Evolutionary conservation across 1,284 basidiomycete species (phyloP).

Genomic region (Mrakiaceae sp.): DNA sequence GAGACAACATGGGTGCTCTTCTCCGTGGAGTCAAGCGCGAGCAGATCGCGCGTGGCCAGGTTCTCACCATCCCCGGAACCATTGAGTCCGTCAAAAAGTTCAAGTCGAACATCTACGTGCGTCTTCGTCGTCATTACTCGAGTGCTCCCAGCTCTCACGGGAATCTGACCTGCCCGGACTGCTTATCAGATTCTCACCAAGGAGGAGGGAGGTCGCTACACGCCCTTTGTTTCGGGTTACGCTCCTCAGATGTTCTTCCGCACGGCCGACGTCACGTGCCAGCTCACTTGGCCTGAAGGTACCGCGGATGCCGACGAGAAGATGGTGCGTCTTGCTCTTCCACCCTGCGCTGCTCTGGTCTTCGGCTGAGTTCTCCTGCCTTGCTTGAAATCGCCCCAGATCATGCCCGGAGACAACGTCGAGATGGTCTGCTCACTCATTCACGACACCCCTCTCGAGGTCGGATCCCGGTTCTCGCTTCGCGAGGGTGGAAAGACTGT

Average conservation of each 20-base stretch:
- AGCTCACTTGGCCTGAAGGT: slow-evolving; percentile 76
- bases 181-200: slow-evolving; percentile 67
- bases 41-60: slow-evolving; percentile 86
- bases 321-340: slow-evolving; percentile 45
- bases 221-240: slow-evolving; percentile 95
- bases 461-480: slow-evolving; percentile 90
- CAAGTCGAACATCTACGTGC: slow-evolving; percentile 76
- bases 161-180: slow-evolving; percentile 1
- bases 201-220: slow-evolving; percentile 96
- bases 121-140: slow-evolving; percentile 25
- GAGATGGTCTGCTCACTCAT: slow-evolving; percentile 80
- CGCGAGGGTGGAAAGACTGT: slow-evolving; percentile 93
- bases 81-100: slow-evolving; percentile 94
- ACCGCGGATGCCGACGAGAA: slow-evolving; percentile 64
- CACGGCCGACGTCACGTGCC: slow-evolving; percentile 85
- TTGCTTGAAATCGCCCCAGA: slow-evolving; percentile 38
- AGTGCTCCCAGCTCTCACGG: background rate
- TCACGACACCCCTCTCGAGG: slow-evolving; percentile 83
- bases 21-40: slow-evolving; percentile 97
- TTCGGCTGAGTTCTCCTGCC: background rate
- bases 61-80: slow-evolving; percentile 79
- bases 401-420: slow-evolving; percentile 98
- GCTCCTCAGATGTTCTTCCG: slow-evolving; percentile 93
- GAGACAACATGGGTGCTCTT: slow-evolving; percentile 98
- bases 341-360: slow-evolving; percentile 1